These are phyloP conservation scores for Bolboschoenus planiculmis DNA, from an alignment of 176 grass and related monocot genomes.

Conservation along the genomic window DNA sequence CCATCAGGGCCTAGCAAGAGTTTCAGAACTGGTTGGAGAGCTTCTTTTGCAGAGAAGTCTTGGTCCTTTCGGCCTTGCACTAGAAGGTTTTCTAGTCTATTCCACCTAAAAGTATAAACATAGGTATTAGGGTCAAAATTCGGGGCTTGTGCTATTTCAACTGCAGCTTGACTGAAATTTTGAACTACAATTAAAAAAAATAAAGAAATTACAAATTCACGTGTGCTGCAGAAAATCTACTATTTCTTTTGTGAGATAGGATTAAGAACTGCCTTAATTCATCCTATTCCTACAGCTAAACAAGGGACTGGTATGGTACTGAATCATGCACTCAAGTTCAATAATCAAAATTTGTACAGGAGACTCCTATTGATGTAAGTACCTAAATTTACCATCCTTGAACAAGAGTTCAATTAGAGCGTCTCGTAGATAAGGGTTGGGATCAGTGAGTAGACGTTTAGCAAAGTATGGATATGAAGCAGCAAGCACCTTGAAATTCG, in stretches of 20 bases:
- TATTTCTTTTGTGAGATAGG: not conserved
- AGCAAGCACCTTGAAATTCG: constrained; percentile 96
- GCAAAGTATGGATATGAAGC: constrained; percentile 99
- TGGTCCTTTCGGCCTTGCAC: constrained; percentile 86
- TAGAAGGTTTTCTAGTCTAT: constrained; percentile 99
- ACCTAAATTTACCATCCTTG: constrained; percentile 98
- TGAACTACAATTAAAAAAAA: not conserved
- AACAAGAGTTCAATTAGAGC: constrained; percentile 93
- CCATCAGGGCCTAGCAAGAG: constrained; percentile 66
- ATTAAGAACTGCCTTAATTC: not conserved
- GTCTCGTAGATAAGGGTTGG: constrained; percentile 98
- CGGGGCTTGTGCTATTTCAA: not conserved
- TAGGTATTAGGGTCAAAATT: not conserved
- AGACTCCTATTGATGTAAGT: constrained; percentile 28
- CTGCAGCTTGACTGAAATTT: not conserved
- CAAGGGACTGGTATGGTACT: not conserved
- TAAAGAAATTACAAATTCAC: not conserved
- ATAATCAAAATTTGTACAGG: constrained; percentile 3
- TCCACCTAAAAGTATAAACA: constrained; percentile 60
- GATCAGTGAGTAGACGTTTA: constrained; percentile 93
- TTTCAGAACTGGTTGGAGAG: constrained; percentile 87
- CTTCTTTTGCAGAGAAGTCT: constrained; percentile 90
- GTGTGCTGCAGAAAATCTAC: not conserved
- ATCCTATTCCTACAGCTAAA: not conserved
- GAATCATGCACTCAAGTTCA: constrained; percentile 8